A percentile compares a stretch with the other conserved stretches of the same genome.
Conservation (phyloP, 2,329 filamentous ascomycete species). For the Aspergillus brunneoviolaceus region DNA sequence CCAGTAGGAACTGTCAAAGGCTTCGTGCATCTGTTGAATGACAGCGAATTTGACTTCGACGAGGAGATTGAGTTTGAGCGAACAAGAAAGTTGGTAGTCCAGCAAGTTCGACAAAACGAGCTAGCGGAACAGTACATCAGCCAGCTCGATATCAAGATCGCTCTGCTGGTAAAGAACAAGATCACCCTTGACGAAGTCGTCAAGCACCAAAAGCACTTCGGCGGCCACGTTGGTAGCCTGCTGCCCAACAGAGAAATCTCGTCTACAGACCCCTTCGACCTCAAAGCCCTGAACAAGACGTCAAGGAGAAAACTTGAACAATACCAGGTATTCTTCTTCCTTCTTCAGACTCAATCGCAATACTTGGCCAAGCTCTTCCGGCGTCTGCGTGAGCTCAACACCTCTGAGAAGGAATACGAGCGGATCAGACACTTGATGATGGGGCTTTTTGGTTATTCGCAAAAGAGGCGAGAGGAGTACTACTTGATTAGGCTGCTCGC, state of each 20-base stretch:
- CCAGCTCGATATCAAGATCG: slow-evolving; percentile 98
- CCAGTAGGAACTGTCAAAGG: slow-evolving; percentile 96
- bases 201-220: slow-evolving; percentile 93
- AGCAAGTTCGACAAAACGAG: slow-evolving; percentile 96
- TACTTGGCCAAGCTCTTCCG: slow-evolving; percentile 89
- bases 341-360: slow-evolving; percentile 91
- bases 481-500: slow-evolving; percentile 87
- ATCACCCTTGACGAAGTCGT: slow-evolving; percentile 98
- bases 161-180: slow-evolving; percentile 97
- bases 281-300: slow-evolving; percentile 96
- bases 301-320: slow-evolving; percentile 93
- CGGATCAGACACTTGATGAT: slow-evolving; percentile 91
- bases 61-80: slow-evolving; percentile 97
- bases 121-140: slow-evolving; percentile 97
- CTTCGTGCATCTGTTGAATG: slow-evolving; percentile 95
- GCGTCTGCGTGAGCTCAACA: slow-evolving; percentile 76
- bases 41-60: slow-evolving; percentile 98
- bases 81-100: slow-evolving; percentile 90
- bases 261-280: slow-evolving; percentile 88
- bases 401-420: slow-evolving; percentile 88
- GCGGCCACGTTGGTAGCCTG: slow-evolving; percentile 80
- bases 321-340: slow-evolving; percentile 97
- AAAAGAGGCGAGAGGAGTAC: slow-evolving; percentile 95
- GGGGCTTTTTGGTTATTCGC: slow-evolving; percentile 94
- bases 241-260: slow-evolving; percentile 85